These are phyloP conservation scores for Hypoxylon crocopeplum DNA, from an alignment of 495 filamentous ascomycete genomes.

Conservation along the genomic window DNA sequence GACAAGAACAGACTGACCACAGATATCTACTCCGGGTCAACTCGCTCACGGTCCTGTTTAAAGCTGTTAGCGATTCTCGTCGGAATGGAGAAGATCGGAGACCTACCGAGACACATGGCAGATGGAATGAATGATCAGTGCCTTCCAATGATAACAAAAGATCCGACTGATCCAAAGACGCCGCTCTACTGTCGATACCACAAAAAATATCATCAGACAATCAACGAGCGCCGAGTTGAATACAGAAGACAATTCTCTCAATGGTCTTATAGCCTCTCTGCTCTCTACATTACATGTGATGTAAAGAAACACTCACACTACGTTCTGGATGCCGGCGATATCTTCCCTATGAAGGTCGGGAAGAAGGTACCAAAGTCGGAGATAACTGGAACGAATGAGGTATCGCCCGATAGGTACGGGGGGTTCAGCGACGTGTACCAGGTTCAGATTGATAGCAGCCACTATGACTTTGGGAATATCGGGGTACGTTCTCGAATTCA, in stretches of 20 bases:
- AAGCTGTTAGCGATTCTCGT: constrained; percentile 21
- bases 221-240: background rate
- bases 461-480: constrained; percentile 11
- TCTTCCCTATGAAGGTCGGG: constrained; percentile 14
- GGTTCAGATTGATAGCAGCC: constrained; percentile 19
- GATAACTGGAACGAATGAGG: background rate
- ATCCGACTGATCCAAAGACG: background rate
- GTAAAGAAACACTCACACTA: constrained; percentile 15
- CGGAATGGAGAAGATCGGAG: background rate
- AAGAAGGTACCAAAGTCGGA: background rate
- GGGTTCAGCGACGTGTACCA: constrained; percentile 27
- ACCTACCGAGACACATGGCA: constrained; percentile 9
- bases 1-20: constrained; percentile 10
- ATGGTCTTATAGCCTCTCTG: constrained; percentile 20
- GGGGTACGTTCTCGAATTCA: constrained; percentile 9
- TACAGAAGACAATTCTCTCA: background rate
- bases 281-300: constrained; percentile 6
- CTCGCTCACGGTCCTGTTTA: background rate
- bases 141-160: constrained; percentile 19
- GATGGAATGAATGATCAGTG: constrained; percentile 26
- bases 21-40: constrained; percentile 8
- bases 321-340: constrained; percentile 3
- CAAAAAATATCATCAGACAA: background rate
- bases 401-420: background rate
- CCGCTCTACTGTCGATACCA: constrained; percentile 10